Base-by-base conservation (phyloP, 495 filamentous ascomycete species). In the Chaetomidium leptoderma region DNA sequence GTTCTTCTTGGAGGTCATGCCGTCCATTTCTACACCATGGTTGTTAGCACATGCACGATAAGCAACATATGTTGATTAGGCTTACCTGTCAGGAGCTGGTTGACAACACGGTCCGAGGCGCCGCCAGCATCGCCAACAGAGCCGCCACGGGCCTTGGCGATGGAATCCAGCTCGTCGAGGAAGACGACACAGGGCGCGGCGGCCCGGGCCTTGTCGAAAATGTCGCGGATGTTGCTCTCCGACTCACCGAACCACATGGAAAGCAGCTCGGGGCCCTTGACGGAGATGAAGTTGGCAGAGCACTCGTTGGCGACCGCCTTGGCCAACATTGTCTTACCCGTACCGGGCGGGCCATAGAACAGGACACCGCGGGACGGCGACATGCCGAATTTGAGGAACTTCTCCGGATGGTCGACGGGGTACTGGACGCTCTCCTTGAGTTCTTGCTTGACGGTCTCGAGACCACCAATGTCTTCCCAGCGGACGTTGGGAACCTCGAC, bases 241-340 rank as follows among this genome's bases (percentile, higher is more conserved):
- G 95, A 97, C 77, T 98, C 93, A 87, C 93, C 93, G 73, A 98
- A 98, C 93, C 93, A 98, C 93, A 98, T 98, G 69, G 90, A 96
- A 57, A 98, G 83, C 66, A 98, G 77, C 77, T 98, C 93, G 60
- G 93, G 93, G 57, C 93, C 93, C 83, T 98, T 98, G 70, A 98
- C 85, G 54, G 93, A 97, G 71, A 98, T 97, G 78, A 98, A 98
- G 78, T 98, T 98, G 76, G 93, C 93, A 47, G 95, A 86, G 66
- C 95, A 97, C 80, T 98, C 93, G 76, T 98, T 98, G 71, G 93
- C 93, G 59, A 98, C 95, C 58, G 93, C 93, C 81, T 98, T 98
- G 73, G 93, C 93, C 78, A 98, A 87, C 79, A 98, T 81, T 44
- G 93, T 98, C 83, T 98, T 98, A 96, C 93, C 93, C 66, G 95